Evolutionary conservation across 2,329 filamentous ascomycete genomes (phyloP).

Genomic region (Cladosporium oxysporum): DNA sequence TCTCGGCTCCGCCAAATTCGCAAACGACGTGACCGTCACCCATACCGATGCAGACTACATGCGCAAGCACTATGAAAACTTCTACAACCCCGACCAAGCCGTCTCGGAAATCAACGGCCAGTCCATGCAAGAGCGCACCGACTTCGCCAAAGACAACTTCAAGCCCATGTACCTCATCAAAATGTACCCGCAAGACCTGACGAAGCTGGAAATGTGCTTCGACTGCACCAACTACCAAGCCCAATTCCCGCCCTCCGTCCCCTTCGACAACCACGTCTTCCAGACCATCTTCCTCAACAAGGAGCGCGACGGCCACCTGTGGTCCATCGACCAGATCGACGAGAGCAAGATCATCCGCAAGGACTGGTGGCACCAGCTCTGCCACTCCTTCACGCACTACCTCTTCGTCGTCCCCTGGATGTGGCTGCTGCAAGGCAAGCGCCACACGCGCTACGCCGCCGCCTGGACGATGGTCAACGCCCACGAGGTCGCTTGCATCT

Average conservation of each 20-base stretch:
- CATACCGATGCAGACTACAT: slow-evolving; percentile 68
- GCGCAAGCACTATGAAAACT: slow-evolving; percentile 67
- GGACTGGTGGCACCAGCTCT: slow-evolving; percentile 70
- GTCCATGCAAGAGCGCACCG: slow-evolving; percentile 46
- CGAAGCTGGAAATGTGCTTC: slow-evolving; percentile 65
- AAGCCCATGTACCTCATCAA: slow-evolving; percentile 68
- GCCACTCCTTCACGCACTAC: slow-evolving; percentile 65
- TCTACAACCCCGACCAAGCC: slow-evolving; percentile 53
- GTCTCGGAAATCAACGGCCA: slow-evolving; percentile 44
- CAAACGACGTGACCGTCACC: slow-evolving; percentile 70
- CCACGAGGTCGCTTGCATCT: slow-evolving; percentile 70
- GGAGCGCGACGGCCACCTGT: slow-evolving; percentile 54
- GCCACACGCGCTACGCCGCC: slow-evolving; percentile 63
- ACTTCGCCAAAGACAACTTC: slow-evolving; percentile 55
- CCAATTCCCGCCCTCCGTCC: slow-evolving; percentile 61
- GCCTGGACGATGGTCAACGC: slow-evolving; percentile 71
- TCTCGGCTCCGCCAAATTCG: slow-evolving; percentile 69
- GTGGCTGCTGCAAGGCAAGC: slow-evolving; percentile 69
- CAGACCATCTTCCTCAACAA: slow-evolving; percentile 70
- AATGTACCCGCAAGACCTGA: slow-evolving; percentile 57
- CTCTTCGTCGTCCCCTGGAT: slow-evolving; percentile 67
- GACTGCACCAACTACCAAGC: slow-evolving; percentile 76
- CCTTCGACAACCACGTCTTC: slow-evolving; percentile 65
- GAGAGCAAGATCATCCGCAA: slow-evolving; percentile 61
- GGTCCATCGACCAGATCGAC: slow-evolving; percentile 62